phyloP scores from a whole-genome alignment of 202 grass and related monocot genomes.

The Panicum hallii region DNA sequence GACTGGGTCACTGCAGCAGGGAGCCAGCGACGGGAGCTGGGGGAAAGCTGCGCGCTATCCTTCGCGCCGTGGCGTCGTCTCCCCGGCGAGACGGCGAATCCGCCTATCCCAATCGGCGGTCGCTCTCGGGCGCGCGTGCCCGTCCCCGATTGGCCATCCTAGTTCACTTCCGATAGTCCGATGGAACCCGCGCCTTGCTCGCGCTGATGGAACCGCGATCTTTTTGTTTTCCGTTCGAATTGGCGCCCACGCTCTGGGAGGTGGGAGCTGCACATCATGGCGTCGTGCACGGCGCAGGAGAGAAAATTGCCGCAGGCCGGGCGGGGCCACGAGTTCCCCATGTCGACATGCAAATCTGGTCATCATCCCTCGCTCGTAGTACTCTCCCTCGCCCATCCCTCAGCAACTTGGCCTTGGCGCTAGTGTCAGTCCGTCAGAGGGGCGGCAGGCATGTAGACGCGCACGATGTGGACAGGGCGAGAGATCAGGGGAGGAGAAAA shows the following conservation, averaged over 20 bases:
- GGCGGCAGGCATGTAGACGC: neutral
- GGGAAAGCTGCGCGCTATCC: neutral
- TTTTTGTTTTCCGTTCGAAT: too few species aligned
- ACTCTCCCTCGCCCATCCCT: neutral
- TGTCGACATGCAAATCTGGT: neutral
- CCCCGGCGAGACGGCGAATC: neutral
- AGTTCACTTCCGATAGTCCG: too few species aligned
- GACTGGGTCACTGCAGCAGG: neutral
- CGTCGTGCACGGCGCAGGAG: neutral
- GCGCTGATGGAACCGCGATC: neutral
- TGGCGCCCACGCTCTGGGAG: neutral
- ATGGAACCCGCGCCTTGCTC: neutral
- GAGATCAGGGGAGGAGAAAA: neutral
- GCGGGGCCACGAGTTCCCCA: neutral
- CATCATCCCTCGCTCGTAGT: neutral
- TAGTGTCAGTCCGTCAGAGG: neutral
- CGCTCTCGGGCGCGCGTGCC: neutral
- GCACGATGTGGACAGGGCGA: neutral
- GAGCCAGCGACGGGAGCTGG: neutral
- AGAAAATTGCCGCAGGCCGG: neutral
- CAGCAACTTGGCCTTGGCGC: constrained; percentile 18
- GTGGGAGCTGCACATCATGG: neutral
- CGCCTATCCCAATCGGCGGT: neutral
- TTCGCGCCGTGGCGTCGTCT: neutral
- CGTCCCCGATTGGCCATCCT: neutral